Base-by-base conservation (phyloP, 352 stramenopile genomes). In the Phytophthora pseudosyringae region DNA sequence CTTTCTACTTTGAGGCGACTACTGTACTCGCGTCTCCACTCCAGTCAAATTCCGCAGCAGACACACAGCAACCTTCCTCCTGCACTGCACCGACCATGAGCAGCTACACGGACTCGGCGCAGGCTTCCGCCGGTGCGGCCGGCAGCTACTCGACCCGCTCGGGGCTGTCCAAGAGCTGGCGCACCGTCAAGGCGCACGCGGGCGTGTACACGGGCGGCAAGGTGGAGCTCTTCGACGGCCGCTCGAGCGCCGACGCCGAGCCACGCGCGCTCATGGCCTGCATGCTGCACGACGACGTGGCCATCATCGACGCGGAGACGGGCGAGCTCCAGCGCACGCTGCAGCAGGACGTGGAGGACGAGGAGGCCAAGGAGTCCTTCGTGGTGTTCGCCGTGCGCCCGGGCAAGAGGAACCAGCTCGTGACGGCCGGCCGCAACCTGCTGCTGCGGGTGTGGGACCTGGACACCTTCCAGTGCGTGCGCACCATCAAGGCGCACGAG, bases 171-270 rank as follows among this genome's bases (percentile, higher is more conserved):
- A 95, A 95, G 68, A 89, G 54, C 59, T 95, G 85, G 85, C 84
- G 84, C 52, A 81, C 82, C 5, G 76, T 93, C 45, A 90, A 91
- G 62, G 79, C 78, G 9, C 87, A 94, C 59, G 75, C 82, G 13
- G 87, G 87, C 47, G 83, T 95, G 47, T 95, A 89, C 72, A 94
- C 87, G 11, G 87, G 87, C 50, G 87, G 87, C 59, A 95, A 95
- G 59, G 82, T 88, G 26, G 68, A 93, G 68, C 50, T 93, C 25
- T 86, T 89, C 49, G 35, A 73, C 26, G 75, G 76, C 46, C 41
- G 59, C 39, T 67, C 66, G 0, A 45, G 33, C 16, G 15, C 45
- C 21, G 69, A 64, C 36, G 32, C 43, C 6, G 69, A 68, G n/a
- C 38, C 58, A 5, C 62, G 62, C 16, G 46, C 71, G 4, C 71